Evolutionary conservation across 73 alveolate species (phyloP).

Genomic region (Paramecium sonneborni): DNA sequence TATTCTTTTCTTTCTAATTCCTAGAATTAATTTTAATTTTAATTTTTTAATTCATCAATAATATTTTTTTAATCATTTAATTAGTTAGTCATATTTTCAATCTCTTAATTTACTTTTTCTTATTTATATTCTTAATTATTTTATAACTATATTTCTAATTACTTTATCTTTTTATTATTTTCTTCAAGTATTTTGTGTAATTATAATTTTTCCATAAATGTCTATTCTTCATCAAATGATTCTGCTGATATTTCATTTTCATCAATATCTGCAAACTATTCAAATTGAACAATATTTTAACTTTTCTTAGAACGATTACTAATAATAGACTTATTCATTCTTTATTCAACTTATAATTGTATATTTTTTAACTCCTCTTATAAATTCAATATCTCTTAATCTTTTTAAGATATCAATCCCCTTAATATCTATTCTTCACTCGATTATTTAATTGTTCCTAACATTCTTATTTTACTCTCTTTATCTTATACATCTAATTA

Average conservation of each 20-base stretch:
- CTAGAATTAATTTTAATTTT: not conserved
- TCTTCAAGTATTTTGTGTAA: not conserved
- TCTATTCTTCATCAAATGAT: not conserved
- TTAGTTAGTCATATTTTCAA: not conserved
- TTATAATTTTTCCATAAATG: not conserved
- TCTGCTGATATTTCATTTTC: not conserved
- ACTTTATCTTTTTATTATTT: not conserved
- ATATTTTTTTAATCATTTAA: not conserved
- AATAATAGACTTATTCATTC: not conserved
- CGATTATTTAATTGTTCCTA: not conserved
- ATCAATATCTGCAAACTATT: not conserved
- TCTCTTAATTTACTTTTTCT: not conserved
- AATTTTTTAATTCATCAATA: not conserved
- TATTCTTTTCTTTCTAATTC: not conserved
- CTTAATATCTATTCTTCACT: not conserved
- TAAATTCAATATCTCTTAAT: not conserved
- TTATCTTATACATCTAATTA: not conserved
- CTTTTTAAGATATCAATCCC: not conserved
- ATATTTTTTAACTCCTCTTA: not conserved
- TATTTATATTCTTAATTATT: not conserved
- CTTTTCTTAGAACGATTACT: constrained; percentile 3
- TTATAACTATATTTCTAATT: not conserved
- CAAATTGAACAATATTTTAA: not conserved
- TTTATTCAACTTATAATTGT: not conserved
- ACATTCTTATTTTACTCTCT: not conserved